phyloP scores from a whole-genome alignment of 2,329 filamentous ascomycete genomes.

The Penicillium vulpinum region DNA sequence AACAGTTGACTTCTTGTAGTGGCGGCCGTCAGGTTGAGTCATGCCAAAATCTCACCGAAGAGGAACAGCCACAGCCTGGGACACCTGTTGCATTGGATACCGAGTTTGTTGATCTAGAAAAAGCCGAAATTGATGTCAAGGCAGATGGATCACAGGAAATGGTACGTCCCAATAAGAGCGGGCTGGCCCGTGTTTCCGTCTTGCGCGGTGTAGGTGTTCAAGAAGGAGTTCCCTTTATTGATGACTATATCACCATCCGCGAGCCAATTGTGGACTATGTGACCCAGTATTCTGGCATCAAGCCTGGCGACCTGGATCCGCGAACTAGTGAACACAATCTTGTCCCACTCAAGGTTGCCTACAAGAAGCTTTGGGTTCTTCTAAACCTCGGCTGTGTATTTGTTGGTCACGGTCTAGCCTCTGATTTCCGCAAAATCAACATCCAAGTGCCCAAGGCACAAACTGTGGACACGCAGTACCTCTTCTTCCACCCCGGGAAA shows the following conservation, averaged over 20 bases:
- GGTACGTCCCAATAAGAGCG: conserved; percentile 85
- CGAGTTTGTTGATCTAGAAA: conserved; percentile 90
- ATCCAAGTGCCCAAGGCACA: conserved; percentile 90
- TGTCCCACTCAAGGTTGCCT: conserved; percentile 83
- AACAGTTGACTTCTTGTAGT: conserved; percentile 20
- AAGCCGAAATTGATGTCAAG: conserved; percentile 94
- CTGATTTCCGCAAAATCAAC: conserved; percentile 97
- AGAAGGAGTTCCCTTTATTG: conserved; percentile 86
- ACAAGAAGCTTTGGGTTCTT: conserved; percentile 97
- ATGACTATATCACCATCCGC: conserved; percentile 91
- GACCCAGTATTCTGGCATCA: conserved; percentile 91
- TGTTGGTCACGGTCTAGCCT: conserved; percentile 87
- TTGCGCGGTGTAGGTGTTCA: conserved; percentile 74
- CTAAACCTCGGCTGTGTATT: conserved; percentile 93
- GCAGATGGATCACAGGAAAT: conserved; percentile 90
- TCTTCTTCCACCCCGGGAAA: conserved; percentile 80
- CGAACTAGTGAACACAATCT: conserved; percentile 77
- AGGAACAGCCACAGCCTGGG: conserved; percentile 69
- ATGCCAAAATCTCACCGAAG: conserved; percentile 38
- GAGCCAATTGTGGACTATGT: conserved; percentile 94
- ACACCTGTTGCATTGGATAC: conserved; percentile 89
- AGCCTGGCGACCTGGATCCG: conserved; percentile 78
- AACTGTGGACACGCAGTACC: conserved; percentile 89
- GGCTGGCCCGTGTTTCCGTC: conserved; percentile 89
- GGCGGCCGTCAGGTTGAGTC: conserved; percentile 41